Evolutionary conservation across 1,139 yeast species (phyloP).

Genomic region (Blastobotrys arbuscula): DNA sequence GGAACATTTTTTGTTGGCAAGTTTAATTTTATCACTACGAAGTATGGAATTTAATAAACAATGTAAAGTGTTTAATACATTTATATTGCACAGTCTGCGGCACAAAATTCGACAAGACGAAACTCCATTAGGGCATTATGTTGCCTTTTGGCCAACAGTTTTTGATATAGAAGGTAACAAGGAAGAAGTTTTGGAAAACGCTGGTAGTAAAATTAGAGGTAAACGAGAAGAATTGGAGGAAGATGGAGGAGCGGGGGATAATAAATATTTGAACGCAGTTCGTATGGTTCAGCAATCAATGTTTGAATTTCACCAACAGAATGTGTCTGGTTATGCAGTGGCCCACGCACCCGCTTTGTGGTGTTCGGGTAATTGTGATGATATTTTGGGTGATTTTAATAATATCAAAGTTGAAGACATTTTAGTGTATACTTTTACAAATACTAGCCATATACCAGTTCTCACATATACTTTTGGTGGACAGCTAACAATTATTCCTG

Average conservation of each 20-base stretch:
- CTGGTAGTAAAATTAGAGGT: background rate
- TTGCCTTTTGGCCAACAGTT: constrained; percentile 13
- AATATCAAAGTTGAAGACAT: background rate
- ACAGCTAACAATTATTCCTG: constrained; percentile 1
- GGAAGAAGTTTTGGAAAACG: background rate
- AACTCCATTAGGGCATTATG: constrained; percentile 11
- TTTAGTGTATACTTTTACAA: constrained; percentile 5
- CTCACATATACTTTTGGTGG: constrained; percentile 4
- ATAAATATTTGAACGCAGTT: constrained; percentile 1
- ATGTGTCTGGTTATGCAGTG: background rate
- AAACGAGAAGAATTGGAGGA: background rate
- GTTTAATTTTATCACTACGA: background rate
- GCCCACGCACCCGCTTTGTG: background rate
- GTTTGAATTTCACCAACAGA: background rate
- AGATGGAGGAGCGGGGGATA: background rate
- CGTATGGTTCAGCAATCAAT: background rate
- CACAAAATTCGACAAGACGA: background rate
- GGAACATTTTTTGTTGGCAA: background rate
- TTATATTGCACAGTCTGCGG: constrained; percentile 1
- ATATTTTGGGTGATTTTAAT: background rate
- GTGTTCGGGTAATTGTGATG: background rate
- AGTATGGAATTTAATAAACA: background rate
- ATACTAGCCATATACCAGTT: constrained; percentile 11
- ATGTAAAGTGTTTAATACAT: background rate
- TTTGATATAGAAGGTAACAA: constrained; percentile 1